Base-by-base conservation (phyloP, 441 rosid genomes). In the Mallotus repandus region DNA sequence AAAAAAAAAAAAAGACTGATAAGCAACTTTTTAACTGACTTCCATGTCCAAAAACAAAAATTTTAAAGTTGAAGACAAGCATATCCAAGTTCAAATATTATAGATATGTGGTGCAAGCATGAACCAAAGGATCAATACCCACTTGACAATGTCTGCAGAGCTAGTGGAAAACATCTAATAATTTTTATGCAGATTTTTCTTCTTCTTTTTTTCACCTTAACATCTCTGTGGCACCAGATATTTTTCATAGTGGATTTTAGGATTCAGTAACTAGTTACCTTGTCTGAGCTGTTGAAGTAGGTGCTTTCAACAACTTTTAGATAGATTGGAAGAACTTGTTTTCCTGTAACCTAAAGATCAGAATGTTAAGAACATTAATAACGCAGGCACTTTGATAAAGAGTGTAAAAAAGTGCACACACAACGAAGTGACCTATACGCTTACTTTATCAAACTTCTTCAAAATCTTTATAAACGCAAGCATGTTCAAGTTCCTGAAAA, bases 401-500 rank as follows among this genome's bases (percentile, higher is more conserved):
- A 29, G 32, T 29, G 32, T 29, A 29, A 29, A 29, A 29, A 29
- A 29, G 32, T 3, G 32, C 32, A 29, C 32, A 29, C 32, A 29
- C 32, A 29, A 29, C 46, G 7, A 9, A 43, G 67, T 57, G 16
- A 18, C 29, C 35, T 32, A 48, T 46, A 65, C 0, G 71, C 83
- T 83, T 80, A 91, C 99, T 85, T 91, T 96, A 77, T 93, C 97
- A 66, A 93, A 93, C 78, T 96, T 96, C 87, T 89, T 93, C 86
- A 96, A 81, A 77, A 96, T 96, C 86, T 96, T 96, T 53, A 93
- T 84, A 71, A 96, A 96, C 84, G 99, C 98, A 77, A 96, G 92
- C 92, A 91, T 78, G 89, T 96, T 96, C 86, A 96, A 84, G 86
- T 91, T 88, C 91, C 99, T 90, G 89, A 57, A 73, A 78, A 50